Conservation (phyloP, 345 rosid genomes). For the Citrus trifoliata region DNA sequence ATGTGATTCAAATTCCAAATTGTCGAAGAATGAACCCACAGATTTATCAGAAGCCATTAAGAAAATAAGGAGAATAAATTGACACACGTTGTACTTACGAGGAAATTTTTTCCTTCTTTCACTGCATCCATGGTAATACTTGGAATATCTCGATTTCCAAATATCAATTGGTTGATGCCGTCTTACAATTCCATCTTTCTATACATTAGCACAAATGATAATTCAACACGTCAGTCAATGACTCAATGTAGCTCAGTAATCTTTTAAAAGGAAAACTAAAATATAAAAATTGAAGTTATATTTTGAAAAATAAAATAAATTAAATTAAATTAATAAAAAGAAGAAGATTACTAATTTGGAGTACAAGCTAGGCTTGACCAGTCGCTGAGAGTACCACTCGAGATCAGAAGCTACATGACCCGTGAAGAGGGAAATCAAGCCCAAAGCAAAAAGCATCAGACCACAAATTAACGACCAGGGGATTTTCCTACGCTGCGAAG, state of each 20-base stretch:
- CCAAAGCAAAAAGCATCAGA: conserved; percentile 78
- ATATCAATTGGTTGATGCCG: conserved; percentile 64
- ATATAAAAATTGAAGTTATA: not conserved
- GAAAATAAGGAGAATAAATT: not conserved
- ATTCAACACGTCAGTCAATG: not conserved
- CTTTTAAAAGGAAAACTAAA: too few species aligned
- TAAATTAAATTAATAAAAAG: not conserved
- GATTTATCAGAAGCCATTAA: too few species aligned
- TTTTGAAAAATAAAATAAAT: not conserved
- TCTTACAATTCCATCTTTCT: conserved; percentile 44
- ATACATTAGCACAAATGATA: not conserved
- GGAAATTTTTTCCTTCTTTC: conserved; percentile 61
- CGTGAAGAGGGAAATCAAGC: conserved; percentile 86
- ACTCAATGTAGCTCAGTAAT: not conserved
- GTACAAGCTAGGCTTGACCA: conserved; percentile 54
- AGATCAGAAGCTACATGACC: conserved; percentile 95
- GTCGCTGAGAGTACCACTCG: conserved; percentile 89
- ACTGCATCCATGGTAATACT: conserved; percentile 77
- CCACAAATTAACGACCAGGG: conserved; percentile 78
- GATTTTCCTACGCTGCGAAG: conserved; percentile 37
- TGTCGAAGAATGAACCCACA: too few species aligned
- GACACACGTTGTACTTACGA: conserved; percentile 42
- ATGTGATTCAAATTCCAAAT: too few species aligned
- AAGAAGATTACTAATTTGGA: conserved; percentile 47
- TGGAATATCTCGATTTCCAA: conserved; percentile 77